Percentiles rank a stretch among this genome's conserved stretches.
These are phyloP conservation scores for Melaleuca quinquenervia DNA, from an alignment of 345 rosid genomes.

Conservation along the genomic window DNA sequence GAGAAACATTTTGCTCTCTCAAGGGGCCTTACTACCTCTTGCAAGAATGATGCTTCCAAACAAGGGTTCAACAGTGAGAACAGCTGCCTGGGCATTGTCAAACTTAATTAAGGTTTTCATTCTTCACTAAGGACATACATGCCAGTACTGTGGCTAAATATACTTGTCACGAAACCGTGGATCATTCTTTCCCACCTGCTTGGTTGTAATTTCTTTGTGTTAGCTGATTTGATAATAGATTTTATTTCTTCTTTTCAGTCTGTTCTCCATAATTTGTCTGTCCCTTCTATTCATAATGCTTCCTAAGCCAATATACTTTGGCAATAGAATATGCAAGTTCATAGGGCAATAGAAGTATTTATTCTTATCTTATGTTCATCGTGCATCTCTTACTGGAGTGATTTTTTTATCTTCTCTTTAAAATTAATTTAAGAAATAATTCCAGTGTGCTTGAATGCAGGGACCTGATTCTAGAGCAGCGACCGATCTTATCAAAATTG, in stretches of 20 bases:
- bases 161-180: background rate
- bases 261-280: background rate
- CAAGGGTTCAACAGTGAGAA: slow-evolving; percentile 88
- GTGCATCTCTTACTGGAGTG: background rate
- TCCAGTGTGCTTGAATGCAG: slow-evolving; percentile 25
- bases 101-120: slow-evolving; percentile 78
- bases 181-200: background rate
- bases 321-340: background rate
- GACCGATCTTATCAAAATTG: slow-evolving; percentile 60
- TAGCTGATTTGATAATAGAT: background rate
- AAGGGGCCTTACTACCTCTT: slow-evolving; percentile 84
- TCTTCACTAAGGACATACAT: background rate
- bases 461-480: slow-evolving; percentile 92
- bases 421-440: slow-evolving; percentile 15
- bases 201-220: background rate
- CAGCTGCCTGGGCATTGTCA: slow-evolving; percentile 98
- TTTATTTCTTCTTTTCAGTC: background rate
- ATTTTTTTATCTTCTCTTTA: background rate
- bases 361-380: background rate
- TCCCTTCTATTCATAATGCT: background rate
- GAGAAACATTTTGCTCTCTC: slow-evolving; percentile 73
- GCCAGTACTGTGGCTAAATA: background rate
- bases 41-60: slow-evolving; percentile 93
- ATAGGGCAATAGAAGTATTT: background rate
- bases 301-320: background rate